phyloP scores from a whole-genome alignment of 495 filamentous ascomycete genomes.

The Trichocladium uniseriatum region DNA sequence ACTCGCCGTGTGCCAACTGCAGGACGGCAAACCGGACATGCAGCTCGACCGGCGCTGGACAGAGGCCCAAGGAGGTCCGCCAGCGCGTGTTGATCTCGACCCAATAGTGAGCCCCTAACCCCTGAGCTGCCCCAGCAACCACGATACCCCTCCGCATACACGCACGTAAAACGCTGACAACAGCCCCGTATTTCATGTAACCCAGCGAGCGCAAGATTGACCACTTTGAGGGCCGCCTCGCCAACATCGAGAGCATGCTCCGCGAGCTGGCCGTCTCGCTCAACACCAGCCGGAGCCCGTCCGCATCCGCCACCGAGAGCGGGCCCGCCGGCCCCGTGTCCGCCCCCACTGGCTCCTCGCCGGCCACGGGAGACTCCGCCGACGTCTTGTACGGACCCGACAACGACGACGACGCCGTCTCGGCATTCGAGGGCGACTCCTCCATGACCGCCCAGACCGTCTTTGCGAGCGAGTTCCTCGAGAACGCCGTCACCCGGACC shows the following conservation, averaged over 20 bases:
- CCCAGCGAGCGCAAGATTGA: conserved; percentile 60
- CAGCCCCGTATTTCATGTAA: background rate
- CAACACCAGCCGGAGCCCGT: conserved; percentile 3
- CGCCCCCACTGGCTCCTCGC: background rate
- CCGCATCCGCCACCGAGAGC: background rate
- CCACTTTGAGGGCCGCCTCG: conserved; percentile 53
- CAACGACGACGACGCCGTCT: conserved; percentile 27
- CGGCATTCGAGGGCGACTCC: conserved; percentile 51
- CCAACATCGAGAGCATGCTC: conserved; percentile 47
- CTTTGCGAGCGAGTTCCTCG: conserved; percentile 54
- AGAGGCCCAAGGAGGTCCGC: conserved; percentile 48
- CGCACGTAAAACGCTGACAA: background rate
- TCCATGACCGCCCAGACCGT: conserved; percentile 53
- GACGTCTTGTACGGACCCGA: conserved; percentile 5
- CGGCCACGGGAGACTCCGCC: background rate
- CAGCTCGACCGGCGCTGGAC: conserved; percentile 52
- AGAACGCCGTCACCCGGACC: conserved; percentile 48
- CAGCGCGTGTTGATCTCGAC: conserved; percentile 58
- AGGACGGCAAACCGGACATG: conserved; percentile 45
- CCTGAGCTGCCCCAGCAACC: background rate
- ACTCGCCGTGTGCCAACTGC: conserved; percentile 58
- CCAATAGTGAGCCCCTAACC: conserved; percentile 51
- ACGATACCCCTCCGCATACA: no score
- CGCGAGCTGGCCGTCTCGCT: conserved; percentile 30
- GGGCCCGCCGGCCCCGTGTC: background rate